phyloP scores from a whole-genome alignment of 1,284 basidiomycete species.

The Inonotus obliquus region DNA sequence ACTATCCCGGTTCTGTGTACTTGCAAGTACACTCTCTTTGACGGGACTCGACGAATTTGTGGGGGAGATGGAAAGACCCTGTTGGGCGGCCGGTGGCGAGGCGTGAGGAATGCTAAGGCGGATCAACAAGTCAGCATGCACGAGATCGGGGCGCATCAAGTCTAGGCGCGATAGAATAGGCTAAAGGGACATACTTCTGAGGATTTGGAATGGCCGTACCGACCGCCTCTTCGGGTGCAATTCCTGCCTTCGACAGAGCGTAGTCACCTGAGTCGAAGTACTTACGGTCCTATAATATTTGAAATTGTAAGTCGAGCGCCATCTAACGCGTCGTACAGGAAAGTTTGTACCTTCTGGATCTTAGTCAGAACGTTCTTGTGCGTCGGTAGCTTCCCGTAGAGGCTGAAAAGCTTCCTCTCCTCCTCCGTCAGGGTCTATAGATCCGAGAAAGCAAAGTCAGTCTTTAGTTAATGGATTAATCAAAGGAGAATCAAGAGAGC shows the following conservation, averaged over 20 bases:
- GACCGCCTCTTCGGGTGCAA: slow-evolving; percentile 80
- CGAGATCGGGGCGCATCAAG: background rate
- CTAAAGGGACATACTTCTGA: slow-evolving; percentile 70
- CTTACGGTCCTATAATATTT: slow-evolving; percentile 78
- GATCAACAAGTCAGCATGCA: too few relatives aligned
- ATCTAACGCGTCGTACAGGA: slow-evolving; percentile 9
- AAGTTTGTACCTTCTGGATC: slow-evolving; percentile 80
- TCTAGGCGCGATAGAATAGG: background rate
- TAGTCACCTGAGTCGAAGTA: slow-evolving; percentile 99
- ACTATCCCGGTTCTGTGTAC: background rate
- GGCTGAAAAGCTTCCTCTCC: slow-evolving; percentile 91
- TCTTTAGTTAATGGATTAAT: background rate
- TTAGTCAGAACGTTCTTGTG: slow-evolving; percentile 92
- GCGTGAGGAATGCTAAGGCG: slow-evolving; percentile 67
- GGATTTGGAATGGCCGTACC: slow-evolving; percentile 95
- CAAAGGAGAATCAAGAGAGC: background rate
- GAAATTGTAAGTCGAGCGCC: slow-evolving; percentile 7
- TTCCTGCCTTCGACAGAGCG: slow-evolving; percentile 92
- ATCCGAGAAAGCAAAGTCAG: slow-evolving; percentile 25
- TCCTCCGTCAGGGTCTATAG: slow-evolving; percentile 79
- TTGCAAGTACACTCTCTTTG: slow-evolving; percentile 13
- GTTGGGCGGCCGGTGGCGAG: slow-evolving; percentile 52
- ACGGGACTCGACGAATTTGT: slow-evolving; percentile 38
- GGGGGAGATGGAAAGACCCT: slow-evolving; percentile 64
- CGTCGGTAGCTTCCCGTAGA: slow-evolving; percentile 91